A percentile compares a stretch with the other conserved stretches of the same genome.
Conservation (phyloP, 2,329 filamentous ascomycete species). For the Talaromyces atroroseus region DNA sequence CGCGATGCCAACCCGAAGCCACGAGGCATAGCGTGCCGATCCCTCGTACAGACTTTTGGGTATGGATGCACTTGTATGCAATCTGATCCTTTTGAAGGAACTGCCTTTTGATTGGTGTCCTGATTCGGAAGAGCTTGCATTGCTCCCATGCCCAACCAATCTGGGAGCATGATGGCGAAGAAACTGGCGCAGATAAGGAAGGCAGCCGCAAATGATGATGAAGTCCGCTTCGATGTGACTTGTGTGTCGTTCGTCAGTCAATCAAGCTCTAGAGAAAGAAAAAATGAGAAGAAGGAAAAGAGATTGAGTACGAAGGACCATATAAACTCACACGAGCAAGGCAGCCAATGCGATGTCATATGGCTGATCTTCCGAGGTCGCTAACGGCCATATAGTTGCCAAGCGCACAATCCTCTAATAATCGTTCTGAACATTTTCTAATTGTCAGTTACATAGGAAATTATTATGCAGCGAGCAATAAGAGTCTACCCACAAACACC, state of each 20-base stretch:
- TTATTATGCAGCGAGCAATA: neutral
- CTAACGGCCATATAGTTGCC: conserved; percentile 20
- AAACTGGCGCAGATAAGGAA: conserved; percentile 22
- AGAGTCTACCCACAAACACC: neutral
- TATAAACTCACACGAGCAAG: conserved; percentile 13
- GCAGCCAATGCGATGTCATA: conserved; percentile 16
- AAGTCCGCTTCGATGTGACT: conserved; percentile 24
- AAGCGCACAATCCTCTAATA: conserved; percentile 20
- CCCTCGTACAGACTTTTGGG: neutral
- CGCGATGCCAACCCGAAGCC: conserved; percentile 1
- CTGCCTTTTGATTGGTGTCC: neutral
- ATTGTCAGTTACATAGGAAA: neutral
- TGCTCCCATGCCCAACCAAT: conserved; percentile 12
- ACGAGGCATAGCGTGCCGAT: neutral
- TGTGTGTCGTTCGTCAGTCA: neutral
- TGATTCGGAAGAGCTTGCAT: neutral
- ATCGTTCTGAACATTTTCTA: conserved; percentile 15
- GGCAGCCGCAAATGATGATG: conserved; percentile 22
- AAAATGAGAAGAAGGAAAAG: neutral
- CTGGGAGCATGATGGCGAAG: conserved; percentile 19
- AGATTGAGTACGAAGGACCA: no score
- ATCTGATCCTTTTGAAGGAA: neutral
- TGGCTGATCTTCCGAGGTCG: conserved; percentile 17
- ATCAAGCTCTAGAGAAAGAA: neutral
- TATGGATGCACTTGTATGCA: neutral